Base-by-base conservation (phyloP, 2,329 filamentous ascomycete genomes). In the Elsinoe australis region DNA sequence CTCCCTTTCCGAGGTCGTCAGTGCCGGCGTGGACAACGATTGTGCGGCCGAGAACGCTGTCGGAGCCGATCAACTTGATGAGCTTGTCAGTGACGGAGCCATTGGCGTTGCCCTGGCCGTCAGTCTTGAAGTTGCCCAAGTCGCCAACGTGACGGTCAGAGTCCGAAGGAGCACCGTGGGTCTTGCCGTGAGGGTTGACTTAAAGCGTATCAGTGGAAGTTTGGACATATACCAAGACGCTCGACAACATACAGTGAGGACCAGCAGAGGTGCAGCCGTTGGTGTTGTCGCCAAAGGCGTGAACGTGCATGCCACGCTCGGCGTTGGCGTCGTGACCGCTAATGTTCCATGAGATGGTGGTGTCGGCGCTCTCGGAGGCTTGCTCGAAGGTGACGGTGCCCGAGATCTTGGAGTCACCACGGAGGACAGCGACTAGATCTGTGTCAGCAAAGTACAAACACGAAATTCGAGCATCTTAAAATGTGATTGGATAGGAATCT, bases 221-320 rank as follows among this genome's bases (percentile, higher is more conserved):
- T 29, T 35, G 42, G 18, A 24, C 4, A 6, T 4, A n/a, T 19
- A 19, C 18, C 7, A 15, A 35, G 31, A 22, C 50, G 10, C 12
- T 29, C 7, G 7, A 73, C n/a, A n/a, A n/a, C 86, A 67, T 75
- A 94, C 88, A 98, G 78, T 98, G 92, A 71, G 92, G 90, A 48
- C 92, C 92, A 58, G 92, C 92, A 58, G 86, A 94, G 58, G 90
- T 96, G 85, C 92, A 98, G 70, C 92, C 92, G 74, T 98, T 98
- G 78, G 92, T 96, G 80, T 96, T 96, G 80, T 96, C 92, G 69
- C 92, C 92, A 65, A 95, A 98, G 70, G 92, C 87, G 78, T 98
- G 92, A 66, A 98, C 83, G 79, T 98, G 92, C 79, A 96, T 88
- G 71, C 87, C 92, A 72, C 92, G 90, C 82, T 94, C 80, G 66